phyloP scores from a whole-genome alignment of 495 filamentous ascomycete species.

The Rusavskia elegans region DNA sequence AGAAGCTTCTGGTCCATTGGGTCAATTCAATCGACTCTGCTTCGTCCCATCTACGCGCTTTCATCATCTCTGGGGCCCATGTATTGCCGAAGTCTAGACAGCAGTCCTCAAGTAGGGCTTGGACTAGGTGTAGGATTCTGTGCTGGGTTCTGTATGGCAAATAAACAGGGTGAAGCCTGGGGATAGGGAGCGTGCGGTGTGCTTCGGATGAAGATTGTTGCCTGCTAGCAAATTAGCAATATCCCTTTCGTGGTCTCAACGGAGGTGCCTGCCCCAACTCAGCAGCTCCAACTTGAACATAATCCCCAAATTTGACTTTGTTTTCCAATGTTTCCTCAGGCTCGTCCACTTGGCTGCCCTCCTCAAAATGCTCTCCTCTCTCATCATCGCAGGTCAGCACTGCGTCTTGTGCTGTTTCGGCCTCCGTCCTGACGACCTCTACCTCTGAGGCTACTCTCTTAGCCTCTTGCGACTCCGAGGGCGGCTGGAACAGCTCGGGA shows the following conservation, averaged over 20 bases:
- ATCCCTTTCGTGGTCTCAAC: background rate
- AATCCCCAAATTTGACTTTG: background rate
- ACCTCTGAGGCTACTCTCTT: slow-evolving; percentile 6
- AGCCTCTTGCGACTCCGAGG: slow-evolving; percentile 4
- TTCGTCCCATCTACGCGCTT: slow-evolving; percentile 4
- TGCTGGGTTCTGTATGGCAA: slow-evolving; percentile 10
- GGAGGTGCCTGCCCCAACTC: too few relatives aligned
- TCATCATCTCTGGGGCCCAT: slow-evolving; percentile 8
- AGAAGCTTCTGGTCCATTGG: slow-evolving; percentile 9
- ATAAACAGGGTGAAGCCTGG: slow-evolving; percentile 5
- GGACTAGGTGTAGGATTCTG: slow-evolving; percentile 3
- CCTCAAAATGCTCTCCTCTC: background rate
- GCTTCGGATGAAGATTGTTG: slow-evolving; percentile 2
- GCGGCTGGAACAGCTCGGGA: slow-evolving; percentile 4
- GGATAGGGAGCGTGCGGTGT: slow-evolving; percentile 1
- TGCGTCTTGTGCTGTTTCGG: slow-evolving; percentile 6
- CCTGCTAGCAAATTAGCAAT: slow-evolving; percentile 2
- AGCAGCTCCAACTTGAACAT: background rate
- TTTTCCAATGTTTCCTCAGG: background rate
- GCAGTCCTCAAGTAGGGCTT: slow-evolving; percentile 9
- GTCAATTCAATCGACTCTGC: slow-evolving; percentile 10
- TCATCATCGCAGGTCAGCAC: slow-evolving; percentile 3
- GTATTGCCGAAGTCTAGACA: slow-evolving; percentile 7
- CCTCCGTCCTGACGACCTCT: slow-evolving; percentile 3
- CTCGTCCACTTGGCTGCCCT: background rate